Conservation (phyloP, 257 asterid species). For the Plantago major region DNA sequence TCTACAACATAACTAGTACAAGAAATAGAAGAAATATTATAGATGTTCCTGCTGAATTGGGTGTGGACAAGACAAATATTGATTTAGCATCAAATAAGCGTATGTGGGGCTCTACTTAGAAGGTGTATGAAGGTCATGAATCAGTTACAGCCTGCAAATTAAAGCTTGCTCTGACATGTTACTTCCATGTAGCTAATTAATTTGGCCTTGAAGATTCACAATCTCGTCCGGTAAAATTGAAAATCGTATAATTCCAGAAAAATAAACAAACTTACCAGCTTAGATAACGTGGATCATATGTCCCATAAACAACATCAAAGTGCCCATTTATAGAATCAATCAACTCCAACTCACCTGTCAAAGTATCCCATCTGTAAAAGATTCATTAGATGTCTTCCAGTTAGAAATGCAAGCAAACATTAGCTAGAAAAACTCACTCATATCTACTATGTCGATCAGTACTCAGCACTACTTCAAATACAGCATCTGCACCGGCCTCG, state of each 20-base stretch:
- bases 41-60: too few species aligned
- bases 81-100: too few species aligned
- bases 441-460: slow-evolving; percentile 76
- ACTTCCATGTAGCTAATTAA: slow-evolving; percentile 17
- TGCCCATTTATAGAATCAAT: slow-evolving; percentile 76
- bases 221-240: slow-evolving; percentile 14
- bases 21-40: too few species aligned
- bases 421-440: slow-evolving; percentile 51
- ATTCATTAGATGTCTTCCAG: slow-evolving; percentile 28
- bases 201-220: slow-evolving; percentile 6
- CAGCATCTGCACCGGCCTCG: slow-evolving; percentile 90
- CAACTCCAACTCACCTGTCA: slow-evolving; percentile 91
- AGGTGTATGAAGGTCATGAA: too few species aligned
- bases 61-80: too few species aligned
- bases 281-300: slow-evolving; percentile 67
- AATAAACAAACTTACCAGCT: slow-evolving; percentile 48
- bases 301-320: slow-evolving; percentile 87
- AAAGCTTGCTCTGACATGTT: not conserved
- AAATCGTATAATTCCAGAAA: slow-evolving; percentile 13
- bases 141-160: too few species aligned
- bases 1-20: too few species aligned
- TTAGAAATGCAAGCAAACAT: slow-evolving; percentile 18
- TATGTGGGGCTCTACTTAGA: too few species aligned
- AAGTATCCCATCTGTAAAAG: slow-evolving; percentile 88
- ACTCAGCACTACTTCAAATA: slow-evolving; percentile 73